Evolutionary conservation across 2,329 filamentous ascomycete species (phyloP).

Genomic region (Blastomyces silverae): DNA sequence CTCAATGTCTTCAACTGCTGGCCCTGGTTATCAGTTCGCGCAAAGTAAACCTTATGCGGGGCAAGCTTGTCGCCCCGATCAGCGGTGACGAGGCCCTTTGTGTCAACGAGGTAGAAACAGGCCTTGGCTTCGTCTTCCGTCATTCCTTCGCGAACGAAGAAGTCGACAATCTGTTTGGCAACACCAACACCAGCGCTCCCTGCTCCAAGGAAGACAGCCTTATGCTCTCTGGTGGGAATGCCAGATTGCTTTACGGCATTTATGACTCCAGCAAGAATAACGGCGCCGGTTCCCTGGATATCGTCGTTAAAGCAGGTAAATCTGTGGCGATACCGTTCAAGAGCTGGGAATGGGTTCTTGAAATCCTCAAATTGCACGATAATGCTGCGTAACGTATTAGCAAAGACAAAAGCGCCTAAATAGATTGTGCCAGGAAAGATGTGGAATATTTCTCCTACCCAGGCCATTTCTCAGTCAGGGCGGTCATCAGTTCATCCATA

Average conservation of each 20-base stretch:
- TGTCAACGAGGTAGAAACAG: conserved; percentile 97
- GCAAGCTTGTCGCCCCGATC: conserved; percentile 92
- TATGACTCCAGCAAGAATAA: conserved; percentile 78
- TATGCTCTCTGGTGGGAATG: conserved; percentile 80
- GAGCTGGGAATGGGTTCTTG: conserved; percentile 91
- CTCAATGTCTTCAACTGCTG: conserved; percentile 68
- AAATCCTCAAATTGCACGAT: conserved; percentile 96
- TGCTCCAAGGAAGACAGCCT: conserved; percentile 91
- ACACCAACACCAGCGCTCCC: conserved; percentile 95
- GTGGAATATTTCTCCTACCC: conserved; percentile 44
- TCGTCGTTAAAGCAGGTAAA: conserved; percentile 99
- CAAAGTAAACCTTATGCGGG: conserved; percentile 71
- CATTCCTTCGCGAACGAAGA: conserved; percentile 87
- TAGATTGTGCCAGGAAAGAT: neutral
- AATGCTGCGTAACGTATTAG: conserved; percentile 43
- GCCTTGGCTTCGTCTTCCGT: conserved; percentile 77
- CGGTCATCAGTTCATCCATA: conserved; percentile 95
- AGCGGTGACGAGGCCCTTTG: conserved; percentile 85
- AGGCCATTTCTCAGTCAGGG: conserved; percentile 69
- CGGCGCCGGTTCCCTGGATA: conserved; percentile 93
- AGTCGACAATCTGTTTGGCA: conserved; percentile 94
- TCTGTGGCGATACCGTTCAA: conserved; percentile 77
- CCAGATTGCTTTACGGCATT: conserved; percentile 74
- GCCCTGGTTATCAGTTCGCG: conserved; percentile 58
- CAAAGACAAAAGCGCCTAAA: neutral